Evolutionary conservation across 495 filamentous ascomycete species (phyloP), one percentile per base, ranked within the genome.

Genomic region (Apodospora peruviana): DNA sequence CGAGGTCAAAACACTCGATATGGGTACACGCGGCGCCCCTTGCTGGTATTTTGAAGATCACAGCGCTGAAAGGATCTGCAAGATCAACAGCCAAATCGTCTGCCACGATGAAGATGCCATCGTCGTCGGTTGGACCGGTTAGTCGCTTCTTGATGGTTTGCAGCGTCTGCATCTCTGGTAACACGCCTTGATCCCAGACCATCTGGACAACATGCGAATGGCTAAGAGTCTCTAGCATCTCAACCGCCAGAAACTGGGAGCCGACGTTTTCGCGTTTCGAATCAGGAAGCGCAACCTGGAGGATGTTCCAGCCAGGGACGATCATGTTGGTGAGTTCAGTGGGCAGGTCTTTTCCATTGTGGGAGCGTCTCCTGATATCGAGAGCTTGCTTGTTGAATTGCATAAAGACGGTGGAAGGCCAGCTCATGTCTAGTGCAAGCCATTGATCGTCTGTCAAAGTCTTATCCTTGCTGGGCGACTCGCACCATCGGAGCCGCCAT

Each of bases 1-100:
- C 79, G 19, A 93, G 82, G 61, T 96, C 91, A 60, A 96, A 95
- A 61, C 88, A 94, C 64, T 95, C 88, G 29, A 80, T 67, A 61
- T 96, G 91, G 5, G 67, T 66, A 62, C 77, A 81, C 14, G 38
- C 40, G 5, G 52, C 66, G 12, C 87, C 81, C 16, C 90, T 82
- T 5, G 79, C 87, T 3, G 90, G 90, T 0, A 77, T 68, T 2
- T 78, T 68, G 59, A 85, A 90, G n/a, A 94, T 79, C 3, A 65
- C 66, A 0, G 80, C 74, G 41, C 73, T 82, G 63, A 87, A 90
- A 0, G 90, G 89, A 60, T 95, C 89, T 9, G 84, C 74, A 2
- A 95, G 75, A 48, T 83, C 77, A 52, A 96, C 78, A 19, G 75
- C 77, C n/a, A 93, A 58, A 50, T 77, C 75, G 40, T 78, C 75